phyloP scores from a whole-genome alignment of 805 yeast species.

The Brettanomyces naardenensis region DNA sequence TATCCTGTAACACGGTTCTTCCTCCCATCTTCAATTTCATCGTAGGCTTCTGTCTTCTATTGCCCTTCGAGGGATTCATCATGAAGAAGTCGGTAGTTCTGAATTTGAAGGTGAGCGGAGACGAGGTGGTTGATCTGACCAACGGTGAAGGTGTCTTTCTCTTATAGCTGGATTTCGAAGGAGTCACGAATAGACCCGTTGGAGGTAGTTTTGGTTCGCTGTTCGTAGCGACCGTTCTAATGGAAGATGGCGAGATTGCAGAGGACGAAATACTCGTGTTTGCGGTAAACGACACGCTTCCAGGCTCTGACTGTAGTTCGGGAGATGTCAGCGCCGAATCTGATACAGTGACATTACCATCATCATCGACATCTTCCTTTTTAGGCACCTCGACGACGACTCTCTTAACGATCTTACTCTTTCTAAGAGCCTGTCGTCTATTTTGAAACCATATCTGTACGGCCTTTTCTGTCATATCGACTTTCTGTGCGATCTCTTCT shows the following conservation, averaged over 20 bases:
- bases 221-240: neutral
- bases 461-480: slow-evolving; percentile 94
- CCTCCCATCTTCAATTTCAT: slow-evolving; percentile 15
- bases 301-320: neutral
- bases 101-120: slow-evolving; percentile 26
- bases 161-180: slow-evolving; percentile 8
- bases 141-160: neutral
- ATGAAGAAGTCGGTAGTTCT: slow-evolving; percentile 26
- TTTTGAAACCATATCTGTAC: slow-evolving; percentile 99
- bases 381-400: slow-evolving; percentile 21
- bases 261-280: neutral
- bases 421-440: slow-evolving; percentile 75
- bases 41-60: slow-evolving; percentile 25
- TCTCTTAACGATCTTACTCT: slow-evolving; percentile 27
- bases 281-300: neutral
- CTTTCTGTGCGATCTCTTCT: slow-evolving; percentile 67
- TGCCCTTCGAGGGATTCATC: slow-evolving; percentile 20
- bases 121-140: neutral
- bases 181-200: slow-evolving; percentile 19
- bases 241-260: neutral
- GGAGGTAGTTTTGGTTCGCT: slow-evolving; percentile 12
- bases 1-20: slow-evolving; percentile 3
- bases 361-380: slow-evolving; percentile 16
- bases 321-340: slow-evolving; percentile 3
- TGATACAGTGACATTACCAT: slow-evolving; percentile 1